phyloP scores from a whole-genome alignment of 805 yeast species.

The Candida morakotiae region DNA sequence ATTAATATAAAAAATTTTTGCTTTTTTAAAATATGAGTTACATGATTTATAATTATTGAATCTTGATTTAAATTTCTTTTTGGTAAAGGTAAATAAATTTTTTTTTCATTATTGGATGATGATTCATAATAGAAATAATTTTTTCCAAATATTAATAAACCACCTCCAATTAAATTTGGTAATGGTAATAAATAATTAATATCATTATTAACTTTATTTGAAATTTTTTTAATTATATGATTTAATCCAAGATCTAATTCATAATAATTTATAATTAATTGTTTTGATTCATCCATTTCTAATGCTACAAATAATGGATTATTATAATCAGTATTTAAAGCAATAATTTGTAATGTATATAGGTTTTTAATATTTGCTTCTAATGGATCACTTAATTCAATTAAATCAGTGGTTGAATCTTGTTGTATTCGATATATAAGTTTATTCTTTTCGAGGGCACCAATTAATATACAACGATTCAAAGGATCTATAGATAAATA shows the following conservation, averaged over 20 bases:
- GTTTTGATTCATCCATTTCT: constrained; percentile 47
- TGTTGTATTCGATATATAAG: constrained; percentile 57
- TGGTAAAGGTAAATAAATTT: constrained; percentile 52
- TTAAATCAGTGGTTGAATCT: not conserved
- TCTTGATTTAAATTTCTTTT: constrained; percentile 24
- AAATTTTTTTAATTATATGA: constrained; percentile 51
- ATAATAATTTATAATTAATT: constrained; percentile 53
- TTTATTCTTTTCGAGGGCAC: constrained; percentile 72
- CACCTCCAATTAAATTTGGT: constrained; percentile 70
- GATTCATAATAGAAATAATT: constrained; percentile 50
- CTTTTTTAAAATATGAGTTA: constrained; percentile 61
- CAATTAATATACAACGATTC: constrained; percentile 63
- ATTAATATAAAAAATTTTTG: constrained; percentile 60
- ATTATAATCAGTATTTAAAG: constrained; percentile 72
- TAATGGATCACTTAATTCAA: constrained; percentile 63
- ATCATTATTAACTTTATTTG: constrained; percentile 11
- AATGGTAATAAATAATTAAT: constrained; percentile 58
- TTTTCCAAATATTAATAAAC: constrained; percentile 61
- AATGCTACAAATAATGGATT: constrained; percentile 83
- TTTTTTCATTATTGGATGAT: constrained; percentile 18
- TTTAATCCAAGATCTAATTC: constrained; percentile 85
- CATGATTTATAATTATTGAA: constrained; percentile 47
- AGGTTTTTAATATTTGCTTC: constrained; percentile 53
- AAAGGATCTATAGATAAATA: constrained; percentile 67
- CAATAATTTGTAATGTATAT: constrained; percentile 51